Evolutionary conservation across 2,329 filamentous ascomycete species (phyloP), one percentile per base, ranked within the genome.

Genomic region (Stachybotrys chartarum): DNA sequence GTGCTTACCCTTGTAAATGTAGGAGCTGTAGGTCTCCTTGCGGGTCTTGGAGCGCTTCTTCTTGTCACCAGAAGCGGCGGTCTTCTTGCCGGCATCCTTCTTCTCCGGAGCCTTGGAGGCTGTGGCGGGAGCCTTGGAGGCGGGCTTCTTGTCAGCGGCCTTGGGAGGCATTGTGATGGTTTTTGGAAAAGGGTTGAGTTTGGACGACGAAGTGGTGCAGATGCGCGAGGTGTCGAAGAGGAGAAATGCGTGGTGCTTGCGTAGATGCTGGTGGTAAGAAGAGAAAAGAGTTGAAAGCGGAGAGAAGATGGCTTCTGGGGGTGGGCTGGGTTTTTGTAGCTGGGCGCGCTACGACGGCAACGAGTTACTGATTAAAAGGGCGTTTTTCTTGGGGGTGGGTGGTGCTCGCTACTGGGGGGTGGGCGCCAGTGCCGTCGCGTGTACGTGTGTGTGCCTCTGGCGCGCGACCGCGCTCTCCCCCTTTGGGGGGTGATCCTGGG

Each of bases 31-130:
- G n/a, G 94, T 99, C 85, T 99, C 94, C 89, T 97, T 97, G 80
- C 94, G 88, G 66, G 92, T 90, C 92, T 99, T 99, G 82, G 91
- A 96, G 73, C 94, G 91, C 92, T 97, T 99, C 90, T 99, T 99
- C 91, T 97, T 97, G 69, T 97, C 94, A 63, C 94, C 94, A 72
- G 90, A 86, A 60, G 92, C 86, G 58, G 93, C 91, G 52, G 94
- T 97, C 89, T 97, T 99, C 90, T 99, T 99, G 83, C 93, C 94
- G 63, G 93, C 94, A 80, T 97, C 93, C 88, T 97, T 97, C 89
- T 97, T 97, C 86, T 97, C 92, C 56, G 81, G 81, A 61, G 80
- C 81, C 80, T 85, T 85, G 67, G 79, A 81, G 64, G 82, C 82
- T 72, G 88, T 82, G 54, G 79, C 90, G 58, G 93, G 91, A 68